Conservation (phyloP, 306 rosid genomes). For the Castanea sativa region DNA sequence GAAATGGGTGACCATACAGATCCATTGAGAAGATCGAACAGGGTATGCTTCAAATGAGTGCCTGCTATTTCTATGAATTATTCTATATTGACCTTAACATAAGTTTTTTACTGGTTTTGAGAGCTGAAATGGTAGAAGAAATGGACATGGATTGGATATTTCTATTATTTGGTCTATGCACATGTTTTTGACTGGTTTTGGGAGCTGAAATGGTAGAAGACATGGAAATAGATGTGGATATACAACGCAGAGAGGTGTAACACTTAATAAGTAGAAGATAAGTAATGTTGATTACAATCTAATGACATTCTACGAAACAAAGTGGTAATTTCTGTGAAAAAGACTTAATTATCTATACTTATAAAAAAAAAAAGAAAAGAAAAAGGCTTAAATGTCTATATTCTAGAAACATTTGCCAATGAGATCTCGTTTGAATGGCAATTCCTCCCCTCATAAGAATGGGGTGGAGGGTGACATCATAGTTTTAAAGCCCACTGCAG, state of each 20-base stretch:
- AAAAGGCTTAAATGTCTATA: neutral
- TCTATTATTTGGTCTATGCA: conserved; percentile 4
- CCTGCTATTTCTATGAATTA: neutral
- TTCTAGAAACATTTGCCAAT: neutral
- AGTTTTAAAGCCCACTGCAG: neutral
- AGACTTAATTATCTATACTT: neutral
- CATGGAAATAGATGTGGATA: neutral
- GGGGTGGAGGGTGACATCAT: neutral
- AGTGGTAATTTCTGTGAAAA: neutral
- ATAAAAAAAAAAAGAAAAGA: too few species aligned
- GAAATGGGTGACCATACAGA: conserved; percentile 84
- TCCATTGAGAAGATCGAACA: conserved; percentile 70
- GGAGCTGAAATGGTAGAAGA: neutral
- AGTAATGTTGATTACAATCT: too few species aligned
- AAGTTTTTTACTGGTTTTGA: neutral
- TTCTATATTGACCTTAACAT: conserved; percentile 18
- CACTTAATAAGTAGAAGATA: neutral
- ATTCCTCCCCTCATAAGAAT: neutral
- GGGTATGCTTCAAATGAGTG: conserved; percentile 46
- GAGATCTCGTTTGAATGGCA: neutral
- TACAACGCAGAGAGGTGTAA: neutral
- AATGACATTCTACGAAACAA: neutral
- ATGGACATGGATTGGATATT: neutral
- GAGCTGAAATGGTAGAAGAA: neutral
- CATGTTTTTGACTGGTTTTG: neutral